A percentile compares a stretch with the other conserved stretches of the same genome.
phyloP scores from a whole-genome alignment of 768 basidiomycete species.

The Lyophyllum semitale region DNA sequence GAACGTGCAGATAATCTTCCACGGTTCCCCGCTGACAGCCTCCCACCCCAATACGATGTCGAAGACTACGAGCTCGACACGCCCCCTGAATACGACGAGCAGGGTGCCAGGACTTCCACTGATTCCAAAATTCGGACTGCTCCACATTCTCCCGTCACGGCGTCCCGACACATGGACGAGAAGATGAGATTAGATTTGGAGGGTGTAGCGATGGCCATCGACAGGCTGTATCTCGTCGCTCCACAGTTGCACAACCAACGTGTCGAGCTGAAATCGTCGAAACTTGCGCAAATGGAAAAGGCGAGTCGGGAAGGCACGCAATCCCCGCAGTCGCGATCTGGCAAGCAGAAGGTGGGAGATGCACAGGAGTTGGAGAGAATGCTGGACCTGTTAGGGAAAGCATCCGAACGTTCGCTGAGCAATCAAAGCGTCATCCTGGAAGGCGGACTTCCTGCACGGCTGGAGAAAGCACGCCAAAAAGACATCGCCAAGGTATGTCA shows the following conservation, averaged over 20 bases:
- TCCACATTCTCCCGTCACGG: constrained; percentile 24
- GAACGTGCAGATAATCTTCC: constrained; percentile 48
- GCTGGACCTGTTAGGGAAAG: constrained; percentile 69
- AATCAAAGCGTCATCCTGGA: constrained; percentile 74
- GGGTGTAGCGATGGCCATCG: constrained; percentile 83
- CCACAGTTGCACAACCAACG: constrained; percentile 92
- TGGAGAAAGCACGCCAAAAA: constrained; percentile 57
- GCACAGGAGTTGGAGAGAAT: constrained; percentile 69
- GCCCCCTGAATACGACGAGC: constrained; percentile 63
- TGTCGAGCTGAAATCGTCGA: constrained; percentile 79
- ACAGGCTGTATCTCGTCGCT: constrained; percentile 80
- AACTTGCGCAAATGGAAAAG: constrained; percentile 72
- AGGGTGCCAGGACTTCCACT: constrained; percentile 33
- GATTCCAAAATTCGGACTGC: constrained; percentile 32
- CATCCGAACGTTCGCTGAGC: constrained; percentile 63
- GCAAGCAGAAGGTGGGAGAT: constrained; percentile 51
- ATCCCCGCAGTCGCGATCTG: constrained; percentile 18
- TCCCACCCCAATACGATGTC: constrained; percentile 50
- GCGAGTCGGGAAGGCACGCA: constrained; percentile 50
- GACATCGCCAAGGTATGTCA: constrained; percentile 63
- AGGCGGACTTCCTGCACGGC: constrained; percentile 52
- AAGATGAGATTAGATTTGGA: constrained; percentile 89
- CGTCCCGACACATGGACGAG: constrained; percentile 50
- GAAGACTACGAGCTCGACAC: constrained; percentile 38
- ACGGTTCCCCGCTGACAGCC: constrained; percentile 32